Base-by-base conservation (phyloP, 1,284 basidiomycete genomes). In the Serendipita sp. region DNA sequence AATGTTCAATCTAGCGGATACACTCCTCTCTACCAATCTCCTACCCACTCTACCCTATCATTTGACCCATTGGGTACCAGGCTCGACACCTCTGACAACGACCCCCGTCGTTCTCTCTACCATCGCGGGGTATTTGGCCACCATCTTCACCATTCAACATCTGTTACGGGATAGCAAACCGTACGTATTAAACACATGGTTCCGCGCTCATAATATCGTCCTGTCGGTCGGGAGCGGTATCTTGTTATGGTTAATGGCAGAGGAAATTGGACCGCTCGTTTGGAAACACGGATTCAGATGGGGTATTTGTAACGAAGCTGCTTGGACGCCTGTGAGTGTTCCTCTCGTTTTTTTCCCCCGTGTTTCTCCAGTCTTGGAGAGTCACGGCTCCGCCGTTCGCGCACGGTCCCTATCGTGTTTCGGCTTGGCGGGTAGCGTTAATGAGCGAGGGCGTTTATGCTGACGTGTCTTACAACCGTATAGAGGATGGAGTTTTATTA, bases 401-500 rank as follows among this genome's bases (percentile, higher is more conserved):
- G 22, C 22, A 22, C 22, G 22, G 22, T 12, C 35, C 35, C 35
- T 38, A 12, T 38, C 35, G 35, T 38, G 12, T 38, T 38, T 38
- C 35, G 6, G 35, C 12, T 12, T 38, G 12, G 5, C 6, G 35
- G 35, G 35, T 5, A 38, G 12, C 2, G 35, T 6, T 5, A 38
- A 38, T 12, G 12, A 6, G 35, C 35, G 8, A 32, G 43, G 43
- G 15, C 6, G 30, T n/a, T 3, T 58, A 26, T 35, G 53, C 61
- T 17, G 62, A 50, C 47, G 61, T 60, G 55, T 58, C 38, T 10
- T 60, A 32, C 49, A 22, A 45, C 12, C n/a, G 22, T 60, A 2
- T 68, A 93, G 88, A 82, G 81, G 71, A 78, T 93, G 71, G 86
- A 93, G 74, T 86, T 91, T 70, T 96, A 91, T 78, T 98, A 98